phyloP scores from a whole-genome alignment of 495 filamentous ascomycete genomes.

The Lasiosphaeria hispida region DNA sequence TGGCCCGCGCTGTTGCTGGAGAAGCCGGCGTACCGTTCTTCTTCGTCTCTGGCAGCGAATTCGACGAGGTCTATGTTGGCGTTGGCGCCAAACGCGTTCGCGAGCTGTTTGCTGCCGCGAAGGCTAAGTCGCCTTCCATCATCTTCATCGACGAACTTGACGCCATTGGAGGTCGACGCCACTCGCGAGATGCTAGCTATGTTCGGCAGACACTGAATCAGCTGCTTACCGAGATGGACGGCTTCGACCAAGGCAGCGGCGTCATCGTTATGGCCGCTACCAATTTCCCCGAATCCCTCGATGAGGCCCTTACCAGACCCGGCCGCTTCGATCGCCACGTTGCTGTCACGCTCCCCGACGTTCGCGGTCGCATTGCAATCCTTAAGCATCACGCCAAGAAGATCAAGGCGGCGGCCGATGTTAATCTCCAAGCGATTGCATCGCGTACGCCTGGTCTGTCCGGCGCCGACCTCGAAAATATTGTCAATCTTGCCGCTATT shows the following conservation, averaged over 20 bases:
- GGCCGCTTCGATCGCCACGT: constrained; percentile 95
- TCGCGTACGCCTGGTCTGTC: constrained; percentile 87
- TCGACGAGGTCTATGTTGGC: constrained; percentile 97
- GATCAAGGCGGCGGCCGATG: constrained; percentile 71
- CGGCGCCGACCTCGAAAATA: constrained; percentile 91
- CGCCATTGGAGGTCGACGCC: constrained; percentile 91
- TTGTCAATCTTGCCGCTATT: constrained; percentile 94
- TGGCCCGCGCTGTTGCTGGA: constrained; percentile 92
- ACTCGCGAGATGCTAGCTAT: constrained; percentile 91
- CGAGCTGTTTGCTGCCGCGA: constrained; percentile 87
- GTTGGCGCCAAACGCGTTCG: constrained; percentile 97
- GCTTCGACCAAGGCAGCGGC: constrained; percentile 88
- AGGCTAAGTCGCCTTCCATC: constrained; percentile 87
- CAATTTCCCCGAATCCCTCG: constrained; percentile 90
- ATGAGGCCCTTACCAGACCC: constrained; percentile 91
- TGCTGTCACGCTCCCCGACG: constrained; percentile 83
- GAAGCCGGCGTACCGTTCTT: constrained; percentile 98
- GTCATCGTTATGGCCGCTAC: constrained; percentile 95
- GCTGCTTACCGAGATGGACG: constrained; percentile 95
- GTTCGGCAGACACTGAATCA: constrained; percentile 97
- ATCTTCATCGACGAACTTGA: constrained; percentile 98
- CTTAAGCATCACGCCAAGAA: constrained; percentile 88
- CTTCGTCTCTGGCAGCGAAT: constrained; percentile 99
- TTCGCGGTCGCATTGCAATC: constrained; percentile 90
- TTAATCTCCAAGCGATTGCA: constrained; percentile 79